These are phyloP conservation scores for Paecilomyces sp. DNA, from an alignment of 2,329 filamentous ascomycete genomes.

Conservation along the genomic window DNA sequence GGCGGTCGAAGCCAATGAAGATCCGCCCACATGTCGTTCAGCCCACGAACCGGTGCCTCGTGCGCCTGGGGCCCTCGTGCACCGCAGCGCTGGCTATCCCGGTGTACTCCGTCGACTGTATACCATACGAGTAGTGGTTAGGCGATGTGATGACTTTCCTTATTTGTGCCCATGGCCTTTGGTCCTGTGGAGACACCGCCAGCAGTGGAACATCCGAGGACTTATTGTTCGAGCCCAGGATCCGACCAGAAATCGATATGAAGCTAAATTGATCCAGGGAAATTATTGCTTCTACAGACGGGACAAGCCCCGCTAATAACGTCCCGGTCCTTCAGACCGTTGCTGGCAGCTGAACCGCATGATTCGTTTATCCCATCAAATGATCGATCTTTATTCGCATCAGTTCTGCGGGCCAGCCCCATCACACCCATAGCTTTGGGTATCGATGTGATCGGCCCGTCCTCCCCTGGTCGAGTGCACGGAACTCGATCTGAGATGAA, in stretches of 20 bases:
- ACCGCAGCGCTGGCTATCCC: background rate
- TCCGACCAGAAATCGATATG: background rate
- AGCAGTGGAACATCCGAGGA: background rate
- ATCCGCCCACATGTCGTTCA: background rate
- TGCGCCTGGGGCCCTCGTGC: background rate
- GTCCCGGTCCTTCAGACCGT: background rate
- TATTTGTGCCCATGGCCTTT: background rate
- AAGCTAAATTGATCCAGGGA: background rate
- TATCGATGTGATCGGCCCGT: slow-evolving; percentile 7
- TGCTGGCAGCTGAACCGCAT: background rate
- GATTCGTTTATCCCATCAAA: background rate
- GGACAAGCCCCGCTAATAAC: background rate
- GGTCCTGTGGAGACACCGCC: background rate
- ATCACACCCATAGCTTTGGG: slow-evolving; percentile 12
- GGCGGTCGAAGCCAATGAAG: background rate
- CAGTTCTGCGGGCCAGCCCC: slow-evolving; percentile 10
- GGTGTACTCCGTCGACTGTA: background rate
- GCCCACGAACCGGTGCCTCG: background rate
- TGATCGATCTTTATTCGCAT: slow-evolving; percentile 2
- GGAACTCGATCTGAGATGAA: background rate
- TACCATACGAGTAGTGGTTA: background rate
- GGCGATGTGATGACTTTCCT: background rate
- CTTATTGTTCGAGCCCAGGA: background rate
- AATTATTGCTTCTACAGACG: background rate
- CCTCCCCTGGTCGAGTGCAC: slow-evolving; percentile 14